Base-by-base conservation (phyloP, 345 rosid species). In the Tarenaya hassleriana region DNA sequence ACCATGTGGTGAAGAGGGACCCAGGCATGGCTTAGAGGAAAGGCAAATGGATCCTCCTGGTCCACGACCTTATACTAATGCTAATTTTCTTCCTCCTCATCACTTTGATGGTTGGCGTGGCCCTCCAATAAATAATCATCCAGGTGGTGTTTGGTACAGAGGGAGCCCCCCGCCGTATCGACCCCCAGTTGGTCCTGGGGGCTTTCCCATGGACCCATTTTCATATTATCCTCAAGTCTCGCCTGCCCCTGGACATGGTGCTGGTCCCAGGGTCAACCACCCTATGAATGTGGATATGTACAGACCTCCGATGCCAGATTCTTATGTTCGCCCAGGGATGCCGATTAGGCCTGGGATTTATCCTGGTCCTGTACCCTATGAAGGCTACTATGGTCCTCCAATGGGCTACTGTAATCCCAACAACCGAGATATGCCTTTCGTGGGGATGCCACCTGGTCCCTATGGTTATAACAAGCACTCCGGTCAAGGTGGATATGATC, bases 81-180 rank as follows among this genome's bases (percentile, higher is more conserved):
- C 86, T 24, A 75, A 62, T 56, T 62, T 78, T 15, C 77, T 62
- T 10, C n/a, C n/a, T n/a, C 86, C 87, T 39, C 91, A 76, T 59
- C 88, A 82, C 46, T 77, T 62, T 69, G 89, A 77, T 67, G 64
- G 75, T 54, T 94, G 89, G 95, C 96, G 53, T 69, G 90, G 84
- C 19, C 87, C 84, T 46, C 90, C 89, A 10, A 72, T 83, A 37
- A 94, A 75, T 77, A 81, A 78, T 76, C 89, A 79, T 71, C 89
- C 82, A 33, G 82, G 83, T 64, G 88, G 85, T 68, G 81, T 73
- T 61, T 88, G 99, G 99, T 92, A 79, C 66, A 75, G 91, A 75
- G 94, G 84, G 45, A 94, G 86, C 69, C 82, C 83, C 21, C 94
- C 80, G 13, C 84, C 96, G 32, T 88, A 77, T 66, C 87, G 88